Evolutionary conservation across 2,329 filamentous ascomycete species (phyloP).

Genomic region (Teratosphaeria viscida): DNA sequence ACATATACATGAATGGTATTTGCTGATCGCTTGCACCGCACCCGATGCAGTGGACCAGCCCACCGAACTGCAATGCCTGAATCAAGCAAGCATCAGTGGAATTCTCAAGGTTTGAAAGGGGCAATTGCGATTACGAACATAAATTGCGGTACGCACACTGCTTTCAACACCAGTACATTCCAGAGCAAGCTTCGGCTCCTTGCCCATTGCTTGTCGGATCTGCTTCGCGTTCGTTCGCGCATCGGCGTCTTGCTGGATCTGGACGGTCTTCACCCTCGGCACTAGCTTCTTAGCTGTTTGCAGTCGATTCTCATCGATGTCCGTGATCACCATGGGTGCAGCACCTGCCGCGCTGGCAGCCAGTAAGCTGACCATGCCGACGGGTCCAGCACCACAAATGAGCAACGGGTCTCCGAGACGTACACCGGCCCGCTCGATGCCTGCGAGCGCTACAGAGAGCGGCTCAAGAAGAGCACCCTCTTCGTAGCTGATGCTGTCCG

Average conservation of each 20-base stretch:
- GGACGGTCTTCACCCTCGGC: slow-evolving; percentile 27
- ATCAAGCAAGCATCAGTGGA: slow-evolving; percentile 1
- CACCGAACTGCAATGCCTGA: slow-evolving; percentile 26
- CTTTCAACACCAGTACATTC: slow-evolving; percentile 28
- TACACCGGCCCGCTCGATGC: slow-evolving; percentile 30
- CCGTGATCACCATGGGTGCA: slow-evolving; percentile 34
- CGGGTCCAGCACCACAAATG: slow-evolving; percentile 28
- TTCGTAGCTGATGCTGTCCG: slow-evolving; percentile 28
- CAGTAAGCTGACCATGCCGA: slow-evolving; percentile 30
- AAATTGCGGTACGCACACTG: slow-evolving; percentile 22
- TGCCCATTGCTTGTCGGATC: slow-evolving; percentile 25
- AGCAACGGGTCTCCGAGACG: slow-evolving; percentile 30
- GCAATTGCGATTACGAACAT: slow-evolving; percentile 16
- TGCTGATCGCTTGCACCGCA: slow-evolving; percentile 26
- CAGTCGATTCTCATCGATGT: slow-evolving; percentile 32
- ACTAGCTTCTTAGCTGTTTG: slow-evolving; percentile 28
- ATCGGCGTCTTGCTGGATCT: slow-evolving; percentile 27
- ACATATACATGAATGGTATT: slow-evolving; percentile 31
- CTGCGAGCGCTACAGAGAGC: slow-evolving; percentile 37
- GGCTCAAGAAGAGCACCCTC: slow-evolving; percentile 41
- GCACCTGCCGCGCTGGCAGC: slow-evolving; percentile 36
- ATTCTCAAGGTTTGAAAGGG: not conserved
- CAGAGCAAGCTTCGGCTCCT: slow-evolving; percentile 23
- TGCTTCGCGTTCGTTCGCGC: slow-evolving; percentile 28
- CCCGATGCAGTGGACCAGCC: slow-evolving; percentile 28